Conservation (phyloP, 2,329 filamentous ascomycete species). For the Xylariaceae sp. region DNA sequence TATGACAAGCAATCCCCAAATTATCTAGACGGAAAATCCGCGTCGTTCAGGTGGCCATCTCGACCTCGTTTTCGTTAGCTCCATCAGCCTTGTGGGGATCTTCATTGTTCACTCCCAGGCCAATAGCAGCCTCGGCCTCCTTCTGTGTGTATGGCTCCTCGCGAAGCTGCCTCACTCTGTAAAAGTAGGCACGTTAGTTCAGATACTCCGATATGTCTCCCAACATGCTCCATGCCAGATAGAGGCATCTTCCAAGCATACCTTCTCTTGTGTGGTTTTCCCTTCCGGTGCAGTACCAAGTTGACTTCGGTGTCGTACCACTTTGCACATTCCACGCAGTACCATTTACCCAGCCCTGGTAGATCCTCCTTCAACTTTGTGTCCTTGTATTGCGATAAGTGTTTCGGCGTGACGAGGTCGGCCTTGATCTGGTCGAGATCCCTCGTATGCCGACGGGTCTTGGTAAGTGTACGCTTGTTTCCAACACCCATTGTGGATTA, state of each 20-base stretch:
- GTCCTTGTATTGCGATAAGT: slow-evolving; percentile 79
- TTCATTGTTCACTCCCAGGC: slow-evolving; percentile 73
- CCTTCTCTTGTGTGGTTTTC: slow-evolving; percentile 94
- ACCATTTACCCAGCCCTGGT: slow-evolving; percentile 83
- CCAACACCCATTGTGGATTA: slow-evolving; percentile 75
- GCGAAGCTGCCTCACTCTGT: slow-evolving; percentile 78
- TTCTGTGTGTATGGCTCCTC: slow-evolving; percentile 88
- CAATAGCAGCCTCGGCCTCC: slow-evolving; percentile 81
- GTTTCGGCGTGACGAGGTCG: slow-evolving; percentile 79
- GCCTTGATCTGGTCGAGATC: slow-evolving; percentile 92
- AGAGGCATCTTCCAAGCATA: slow-evolving; percentile 44
- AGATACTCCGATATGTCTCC: slow-evolving; percentile 12
- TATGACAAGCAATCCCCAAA: slow-evolving; percentile 6
- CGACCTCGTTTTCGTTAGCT: slow-evolving; percentile 46
- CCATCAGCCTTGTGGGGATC: slow-evolving; percentile 37
- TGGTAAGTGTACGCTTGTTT: slow-evolving; percentile 71
- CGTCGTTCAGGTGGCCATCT: slow-evolving; percentile 45
- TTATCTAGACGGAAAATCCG: background rate
- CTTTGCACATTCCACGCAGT: slow-evolving; percentile 93
- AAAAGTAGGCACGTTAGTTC: slow-evolving; percentile 31
- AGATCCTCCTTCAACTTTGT: slow-evolving; percentile 85
- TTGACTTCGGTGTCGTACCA: slow-evolving; percentile 91
- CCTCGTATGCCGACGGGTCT: slow-evolving; percentile 76
- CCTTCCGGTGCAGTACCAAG: slow-evolving; percentile 76
- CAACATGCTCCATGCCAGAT: background rate